Evolutionary conservation across 768 basidiomycete genomes (phyloP), one percentile per base, ranked within the genome.

Genomic region (Termitomyces sp.): DNA sequence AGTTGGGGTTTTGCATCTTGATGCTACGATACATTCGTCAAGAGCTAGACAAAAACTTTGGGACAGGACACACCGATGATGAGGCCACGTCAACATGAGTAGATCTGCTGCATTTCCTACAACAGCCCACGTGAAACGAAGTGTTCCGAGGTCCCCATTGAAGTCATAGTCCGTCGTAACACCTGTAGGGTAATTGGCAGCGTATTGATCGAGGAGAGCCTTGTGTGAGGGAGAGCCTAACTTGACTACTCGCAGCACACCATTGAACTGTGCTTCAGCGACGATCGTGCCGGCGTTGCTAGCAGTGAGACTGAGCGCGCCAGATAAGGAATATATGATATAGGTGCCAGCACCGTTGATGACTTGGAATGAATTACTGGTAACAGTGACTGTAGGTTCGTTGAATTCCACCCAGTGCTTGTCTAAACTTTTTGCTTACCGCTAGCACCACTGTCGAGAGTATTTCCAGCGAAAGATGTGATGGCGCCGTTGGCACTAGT

Each of bases 1-100:
- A 66, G 45, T 67, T 70, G 10, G 66, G 64, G n/a, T 55, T 60
- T 43, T 61, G 63, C 45, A 67, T 58, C 47, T 67, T 69, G 30
- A 56, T 52, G 30, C 60, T 60, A 26, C 2, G 41, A 26, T 11
- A 42, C 30, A 6, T 30, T 37, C n/a, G 21, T 38, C n/a, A 37
- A 24, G n/a, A 32, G 8, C 19, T 7, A 19, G 3, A 51, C 51
- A 11, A 3, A 14, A 28, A 21, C 6, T 14, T 28, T 8, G 3
- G 26, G 32, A 28, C 24, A 30, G 21, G 35, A 60, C 63, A 32
- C 45, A 68, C 69, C 70, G 59, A 54, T 71, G 70, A 53, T 71
- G 70, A 11, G 70, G 68, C 65, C 66, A 71, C 30, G 69, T 69
- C 24, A 71, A 60, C 60, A 69, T 65, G 21, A 71, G 62, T 32